Evolutionary conservation across 805 yeast genomes (phyloP).

Genomic region (Kuraishia piskuri): DNA sequence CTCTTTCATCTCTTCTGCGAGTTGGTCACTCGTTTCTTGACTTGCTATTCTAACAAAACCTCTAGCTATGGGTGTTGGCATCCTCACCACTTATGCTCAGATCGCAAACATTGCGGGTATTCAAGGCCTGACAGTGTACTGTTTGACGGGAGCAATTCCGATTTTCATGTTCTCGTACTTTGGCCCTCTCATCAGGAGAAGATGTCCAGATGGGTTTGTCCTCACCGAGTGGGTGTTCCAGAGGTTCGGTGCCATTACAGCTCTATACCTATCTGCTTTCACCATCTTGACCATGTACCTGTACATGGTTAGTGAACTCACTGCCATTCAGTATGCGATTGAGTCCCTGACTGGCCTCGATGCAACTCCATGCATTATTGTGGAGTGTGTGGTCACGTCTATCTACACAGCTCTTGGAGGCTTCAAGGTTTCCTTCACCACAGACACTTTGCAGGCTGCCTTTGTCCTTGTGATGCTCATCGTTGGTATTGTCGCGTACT

Average conservation of each 20-base stretch:
- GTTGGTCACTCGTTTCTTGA: background rate
- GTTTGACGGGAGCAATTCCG: constrained; percentile 74
- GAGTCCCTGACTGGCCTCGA: constrained; percentile 69
- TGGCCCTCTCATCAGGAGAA: constrained; percentile 72
- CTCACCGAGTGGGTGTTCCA: constrained; percentile 91
- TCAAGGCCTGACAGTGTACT: constrained; percentile 79
- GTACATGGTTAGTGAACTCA: constrained; percentile 80
- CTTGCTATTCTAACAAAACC: background rate
- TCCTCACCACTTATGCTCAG: constrained; percentile 76
- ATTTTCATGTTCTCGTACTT: constrained; percentile 72
- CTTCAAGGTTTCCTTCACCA: constrained; percentile 76
- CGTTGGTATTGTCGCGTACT: constrained; percentile 73
- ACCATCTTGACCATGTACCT: constrained; percentile 79
- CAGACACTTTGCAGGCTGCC: constrained; percentile 80
- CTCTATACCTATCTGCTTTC: constrained; percentile 69
- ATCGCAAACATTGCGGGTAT: constrained; percentile 81
- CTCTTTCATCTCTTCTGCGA: background rate
- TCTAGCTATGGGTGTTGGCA: constrained; percentile 82
- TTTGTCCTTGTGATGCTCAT: constrained; percentile 60
- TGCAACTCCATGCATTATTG: constrained; percentile 74
- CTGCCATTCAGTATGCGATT: constrained; percentile 72
- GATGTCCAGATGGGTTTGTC: constrained; percentile 86
- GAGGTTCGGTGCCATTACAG: constrained; percentile 66
- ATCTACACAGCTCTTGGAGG: constrained; percentile 87
- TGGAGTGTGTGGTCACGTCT: constrained; percentile 81